Evolutionary conservation across 2,329 filamentous ascomycete species (phyloP).

Genomic region (Trichoderma atroviride): DNA sequence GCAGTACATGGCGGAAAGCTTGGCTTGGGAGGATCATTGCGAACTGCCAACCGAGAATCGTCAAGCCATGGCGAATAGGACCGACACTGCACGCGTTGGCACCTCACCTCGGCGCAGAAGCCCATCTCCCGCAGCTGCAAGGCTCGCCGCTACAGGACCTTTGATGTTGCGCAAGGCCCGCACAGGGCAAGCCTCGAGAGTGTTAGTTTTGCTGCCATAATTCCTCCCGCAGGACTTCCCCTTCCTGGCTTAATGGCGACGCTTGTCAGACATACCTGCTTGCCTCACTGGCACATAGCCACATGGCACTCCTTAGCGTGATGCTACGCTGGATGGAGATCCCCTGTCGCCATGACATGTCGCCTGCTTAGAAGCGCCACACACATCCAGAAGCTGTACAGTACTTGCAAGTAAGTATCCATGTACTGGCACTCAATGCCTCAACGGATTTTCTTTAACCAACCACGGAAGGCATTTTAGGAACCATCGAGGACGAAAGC

Average conservation of each 20-base stretch:
- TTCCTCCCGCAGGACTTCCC: slow-evolving; percentile 24
- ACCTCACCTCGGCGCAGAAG: slow-evolving; percentile 5
- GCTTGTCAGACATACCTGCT: slow-evolving; percentile 18
- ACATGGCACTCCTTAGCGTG: slow-evolving; percentile 22
- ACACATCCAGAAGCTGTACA: not conserved
- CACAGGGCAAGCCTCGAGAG: not conserved
- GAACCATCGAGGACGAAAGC: not conserved
- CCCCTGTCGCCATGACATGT: slow-evolving; percentile 18
- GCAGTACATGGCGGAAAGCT: not conserved
- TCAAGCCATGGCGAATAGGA: slow-evolving; percentile 6
- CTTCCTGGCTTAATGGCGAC: slow-evolving; percentile 18
- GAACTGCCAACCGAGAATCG: slow-evolving; percentile 3
- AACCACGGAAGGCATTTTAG: not conserved
- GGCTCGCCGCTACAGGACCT: slow-evolving; percentile 2
- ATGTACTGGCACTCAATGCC: not conserved
- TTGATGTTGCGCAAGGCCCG: slow-evolving; percentile 5
- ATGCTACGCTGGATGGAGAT: slow-evolving; percentile 15
- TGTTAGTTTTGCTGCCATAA: slow-evolving; percentile 1
- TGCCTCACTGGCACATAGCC: slow-evolving; percentile 22
- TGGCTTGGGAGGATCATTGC: slow-evolving; percentile 1
- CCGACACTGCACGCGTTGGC: slow-evolving; percentile 11
- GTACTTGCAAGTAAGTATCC: not conserved
- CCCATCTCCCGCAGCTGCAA: not conserved
- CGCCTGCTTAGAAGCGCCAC: slow-evolving; percentile 2
- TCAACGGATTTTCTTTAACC: not conserved